phyloP scores from a whole-genome alignment of 2,329 filamentous ascomycete species.

The Capronia americana region DNA sequence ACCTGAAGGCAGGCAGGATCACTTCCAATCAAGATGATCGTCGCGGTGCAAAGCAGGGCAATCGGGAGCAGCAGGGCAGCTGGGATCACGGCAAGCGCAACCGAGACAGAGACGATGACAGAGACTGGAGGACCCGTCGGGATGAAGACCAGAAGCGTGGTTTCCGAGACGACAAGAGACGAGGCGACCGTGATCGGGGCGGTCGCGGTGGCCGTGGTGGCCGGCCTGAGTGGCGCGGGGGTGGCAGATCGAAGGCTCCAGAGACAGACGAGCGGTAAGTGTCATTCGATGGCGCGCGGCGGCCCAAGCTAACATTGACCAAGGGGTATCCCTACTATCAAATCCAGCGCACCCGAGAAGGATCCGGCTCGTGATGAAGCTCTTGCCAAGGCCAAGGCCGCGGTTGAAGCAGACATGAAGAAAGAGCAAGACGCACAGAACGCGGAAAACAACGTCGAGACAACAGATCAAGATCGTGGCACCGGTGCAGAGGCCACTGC shows the following conservation, averaged over 20 bases:
- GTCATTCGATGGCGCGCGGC: constrained; percentile 18
- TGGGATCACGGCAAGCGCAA: constrained; percentile 41
- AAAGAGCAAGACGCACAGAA: constrained; percentile 39
- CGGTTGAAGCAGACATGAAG: constrained; percentile 39
- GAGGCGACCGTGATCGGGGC: constrained; percentile 43
- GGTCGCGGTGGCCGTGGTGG: constrained; percentile 37
- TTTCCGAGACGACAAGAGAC: constrained; percentile 43
- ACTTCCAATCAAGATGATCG: constrained; percentile 61
- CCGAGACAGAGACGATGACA: constrained; percentile 43
- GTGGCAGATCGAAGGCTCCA: constrained; percentile 45
- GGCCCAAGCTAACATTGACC: constrained; percentile 35
- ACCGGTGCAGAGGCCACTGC: constrained; percentile 26
- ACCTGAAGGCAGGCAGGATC: constrained; percentile 74
- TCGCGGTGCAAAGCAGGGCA: constrained; percentile 50
- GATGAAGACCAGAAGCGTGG: constrained; percentile 53
- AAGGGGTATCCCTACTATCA: constrained; percentile 54
- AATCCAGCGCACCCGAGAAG: constrained; percentile 37
- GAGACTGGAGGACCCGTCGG: constrained; percentile 55
- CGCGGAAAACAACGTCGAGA: constrained; percentile 24
- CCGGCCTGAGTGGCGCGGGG: constrained; percentile 39
- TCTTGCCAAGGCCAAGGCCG: constrained; percentile 39
- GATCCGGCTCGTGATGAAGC: constrained; percentile 37
- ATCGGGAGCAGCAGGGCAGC: constrained; percentile 45
- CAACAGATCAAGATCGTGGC: constrained; percentile 18
- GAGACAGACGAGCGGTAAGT: constrained; percentile 52